Conservation (phyloP, 208 protist species). For the Wallacemonas sp. region DNA sequence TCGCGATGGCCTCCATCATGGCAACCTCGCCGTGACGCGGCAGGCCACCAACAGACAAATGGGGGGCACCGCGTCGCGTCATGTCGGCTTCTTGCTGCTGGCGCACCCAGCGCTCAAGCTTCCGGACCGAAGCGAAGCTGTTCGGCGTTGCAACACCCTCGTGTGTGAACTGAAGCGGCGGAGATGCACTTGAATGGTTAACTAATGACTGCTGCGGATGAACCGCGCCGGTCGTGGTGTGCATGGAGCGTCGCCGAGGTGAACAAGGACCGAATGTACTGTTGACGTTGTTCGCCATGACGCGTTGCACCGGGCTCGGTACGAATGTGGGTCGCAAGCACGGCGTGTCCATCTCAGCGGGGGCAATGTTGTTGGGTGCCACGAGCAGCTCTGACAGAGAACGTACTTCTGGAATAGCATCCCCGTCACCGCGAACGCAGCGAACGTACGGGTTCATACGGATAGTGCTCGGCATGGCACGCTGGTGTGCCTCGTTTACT, state of each 20-base stretch:
- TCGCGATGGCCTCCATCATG: constrained; percentile 22
- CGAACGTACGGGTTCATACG: constrained; percentile 62
- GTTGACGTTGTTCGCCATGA: constrained; percentile 8
- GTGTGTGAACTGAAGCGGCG: constrained; percentile 40
- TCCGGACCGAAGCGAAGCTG: constrained; percentile 54
- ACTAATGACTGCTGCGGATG: no score
- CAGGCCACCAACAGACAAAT: not conserved
- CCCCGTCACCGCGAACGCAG: constrained; percentile 37
- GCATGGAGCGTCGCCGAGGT: no score
- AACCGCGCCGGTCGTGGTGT: no score
- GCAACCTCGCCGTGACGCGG: not conserved
- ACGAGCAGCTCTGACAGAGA: constrained; percentile 58
- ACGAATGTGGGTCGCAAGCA: constrained; percentile 21
- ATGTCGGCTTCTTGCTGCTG: not conserved
- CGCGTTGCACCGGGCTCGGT: constrained; percentile 18
- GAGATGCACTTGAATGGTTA: constrained; percentile 13
- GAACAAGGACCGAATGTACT: no score
- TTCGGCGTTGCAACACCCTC: constrained; percentile 65
- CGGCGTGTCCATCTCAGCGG: constrained; percentile 54
- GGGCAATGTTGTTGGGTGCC: constrained; percentile 12
- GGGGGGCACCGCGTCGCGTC: not conserved
- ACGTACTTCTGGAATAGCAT: constrained; percentile 36
- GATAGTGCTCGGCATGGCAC: constrained; percentile 24
- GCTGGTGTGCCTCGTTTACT: not conserved
- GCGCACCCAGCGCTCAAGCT: constrained; percentile 21